Evolutionary conservation across 1,284 basidiomycete genomes (phyloP), one percentile per base, ranked within the genome.

Genomic region (Leccinum subrobustum): DNA sequence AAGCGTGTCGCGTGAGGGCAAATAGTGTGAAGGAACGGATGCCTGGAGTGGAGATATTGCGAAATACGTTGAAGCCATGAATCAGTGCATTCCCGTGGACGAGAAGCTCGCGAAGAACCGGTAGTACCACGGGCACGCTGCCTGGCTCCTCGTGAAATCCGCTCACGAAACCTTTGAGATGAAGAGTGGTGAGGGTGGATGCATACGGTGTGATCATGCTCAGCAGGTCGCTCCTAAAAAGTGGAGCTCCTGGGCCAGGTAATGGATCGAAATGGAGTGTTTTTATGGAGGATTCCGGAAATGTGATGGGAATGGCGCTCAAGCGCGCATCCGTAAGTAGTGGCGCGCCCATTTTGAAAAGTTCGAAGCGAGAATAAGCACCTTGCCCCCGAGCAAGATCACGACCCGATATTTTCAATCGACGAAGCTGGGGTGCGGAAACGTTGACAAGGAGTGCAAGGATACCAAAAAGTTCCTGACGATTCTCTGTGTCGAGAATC

Each of bases 11-110:
- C 37, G 67, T 73, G 59, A 73, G 68, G 58, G 60, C 61, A 64
- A 62, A 63, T 53, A 73, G 54, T 9, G 69, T 68, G 29, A 73
- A 62, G 12, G 65, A 67, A 35, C 65, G 67, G 53, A 75, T 66
- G 8, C 53, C 63, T 3, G 71, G 71, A 1, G 74, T 71, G 63
- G 74, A 74, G 56, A 73, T 73, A 61, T 73, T 73, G 62, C 72
- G 71, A 65, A 73, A 73, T 60, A 73, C 66, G 58, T 71, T 71
- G 60, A 73, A 75, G 14, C 73, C 74, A 58, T 75, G 70, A 59
- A 64, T 64, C 53, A 75, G 50, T 3, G 73, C 69, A 69, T 70
- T 68, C 61, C 73, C 71, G 62, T 75, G 70, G 25, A 73, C 63
- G 29, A 74, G 61, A 51, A 73, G 60, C 60, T 73, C 74, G 51